These are phyloP conservation scores for Agaricales sp. DNA, from an alignment of 1,284 basidiomycete species.

Conservation along the genomic window DNA sequence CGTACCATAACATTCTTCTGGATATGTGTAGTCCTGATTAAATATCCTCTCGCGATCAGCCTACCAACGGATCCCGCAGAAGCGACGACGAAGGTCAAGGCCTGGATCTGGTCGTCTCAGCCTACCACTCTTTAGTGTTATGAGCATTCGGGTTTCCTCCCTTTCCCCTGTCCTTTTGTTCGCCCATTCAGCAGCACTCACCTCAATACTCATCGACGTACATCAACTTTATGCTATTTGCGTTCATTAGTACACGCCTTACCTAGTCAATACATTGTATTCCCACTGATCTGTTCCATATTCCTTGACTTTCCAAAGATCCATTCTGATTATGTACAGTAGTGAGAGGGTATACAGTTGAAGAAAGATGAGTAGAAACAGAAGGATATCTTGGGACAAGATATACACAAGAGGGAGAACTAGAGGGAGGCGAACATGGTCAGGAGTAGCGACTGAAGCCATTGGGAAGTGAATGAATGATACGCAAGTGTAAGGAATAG, in stretches of 20 bases:
- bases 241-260: neutral
- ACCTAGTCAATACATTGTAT: neutral
- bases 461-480: too few relatives aligned
- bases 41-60: slow-evolving; percentile 25
- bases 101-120: slow-evolving; percentile 28
- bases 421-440: neutral
- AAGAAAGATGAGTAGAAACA: neutral
- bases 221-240: neutral
- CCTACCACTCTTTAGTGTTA: too few relatives aligned
- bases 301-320: neutral
- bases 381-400: neutral
- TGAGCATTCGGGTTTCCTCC: too few relatives aligned
- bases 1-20: neutral
- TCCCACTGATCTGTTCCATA: neutral
- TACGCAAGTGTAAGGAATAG: neutral
- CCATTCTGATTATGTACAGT: neutral
- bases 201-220: neutral
- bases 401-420: neutral
- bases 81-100: slow-evolving; percentile 47
- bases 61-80: slow-evolving; percentile 58
- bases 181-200: neutral
- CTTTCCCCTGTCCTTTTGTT: neutral
- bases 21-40: neutral
- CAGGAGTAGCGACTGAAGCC: neutral
- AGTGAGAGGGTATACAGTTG: neutral